Base-by-base conservation (phyloP, 495 filamentous ascomycete genomes). In the Penicillium canescens region DNA sequence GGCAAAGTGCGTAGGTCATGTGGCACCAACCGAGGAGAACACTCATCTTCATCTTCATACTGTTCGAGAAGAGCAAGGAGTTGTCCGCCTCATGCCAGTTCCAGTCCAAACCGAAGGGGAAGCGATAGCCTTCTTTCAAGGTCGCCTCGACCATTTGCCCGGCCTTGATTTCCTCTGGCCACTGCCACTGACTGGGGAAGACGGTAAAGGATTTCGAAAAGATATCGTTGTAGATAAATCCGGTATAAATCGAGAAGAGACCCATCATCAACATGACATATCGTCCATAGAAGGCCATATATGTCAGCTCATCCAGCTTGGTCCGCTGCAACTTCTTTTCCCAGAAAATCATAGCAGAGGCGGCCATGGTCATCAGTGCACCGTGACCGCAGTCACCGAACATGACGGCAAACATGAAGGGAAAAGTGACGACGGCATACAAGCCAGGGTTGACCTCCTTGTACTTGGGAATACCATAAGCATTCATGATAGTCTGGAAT, bases 201-300 rank as follows among this genome's bases (percentile, higher is more conserved):
- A 96, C 71, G 3, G 91, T 88, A 60, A 98, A 76, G 39, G 91
- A 83, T 71, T 90, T 92, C 56, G 94, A 98, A 78, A 99, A 99
- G 61, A 88, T 83, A 71, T 99, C 94, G 75, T 96, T 97, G 80
- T 99, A 99, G 60, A 99, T 91, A 20, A 96, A 79, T 61, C 94
- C 94, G 33, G 94, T 99, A 64, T 92, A 99, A 62, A 99, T 87
- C 26, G 94, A 96, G 78, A 95, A 98, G 24, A 92, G 68, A 60
- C 93, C 91, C 93, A 99, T 98, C 82, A 98, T 87, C 45, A 99
- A 70, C 82, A 96, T 96, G 63, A 99, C 96, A 69, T 98, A 99
- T 50, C 94, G 88, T 57, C 94, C 94, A 61, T 95, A 99, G 77
- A 95, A 99, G 37, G 93, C 91, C 94, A 99, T 99, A 60, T 87